Base-by-base conservation (phyloP, 345 rosid species). In the Trapa incisa region DNA sequence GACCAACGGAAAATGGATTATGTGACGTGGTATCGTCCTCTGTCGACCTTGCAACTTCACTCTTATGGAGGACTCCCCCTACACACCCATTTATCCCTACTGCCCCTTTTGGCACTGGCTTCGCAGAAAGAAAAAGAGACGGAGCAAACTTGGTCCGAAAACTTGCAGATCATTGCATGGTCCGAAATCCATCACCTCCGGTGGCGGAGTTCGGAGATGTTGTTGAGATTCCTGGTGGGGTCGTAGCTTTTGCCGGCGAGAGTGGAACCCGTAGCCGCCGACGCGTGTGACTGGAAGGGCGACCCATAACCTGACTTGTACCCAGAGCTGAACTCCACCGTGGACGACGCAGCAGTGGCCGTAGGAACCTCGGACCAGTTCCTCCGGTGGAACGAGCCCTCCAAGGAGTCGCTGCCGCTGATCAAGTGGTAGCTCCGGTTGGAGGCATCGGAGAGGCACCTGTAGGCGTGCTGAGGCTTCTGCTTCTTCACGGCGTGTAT, bases 391-490 rank as follows among this genome's bases (percentile, higher is more conserved):
- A 5, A 39, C 0, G 78, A 83, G 64, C 87, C 89, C 3, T 68
- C 79, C 0, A 74, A 1, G 0, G 85, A 80, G 52, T 66, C 67
- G 2, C 62, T 76, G 37, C 80, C 80, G 8, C 57, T 68, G 36
- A 89, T 65, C 77, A 82, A 70, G 70, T 87, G 88, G 84, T 85
- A 84, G 79, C 94, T 75, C 15, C 78, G 78, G 75, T 75, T 77
- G 11, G 96, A 87, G 15, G 84, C 87, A 14, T 36, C 72, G 15
- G 81, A 74, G 53, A 67, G 45, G 61, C 74, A 70, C 67, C 74
- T 65, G n/a, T 47, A 72, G 70, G 42, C 69, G 1, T 61, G 38
- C 4, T 70, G 69, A 65, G 74, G 76, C 66, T 5, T 75, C 35
- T 67, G 76, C 54, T 75, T 75, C 75, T 71, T 83, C 65, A 86